Evolutionary conservation across 164 flowering plant species (phyloP), one percentile per base, ranked within the genome.

Genomic region (Vitis cinerea): DNA sequence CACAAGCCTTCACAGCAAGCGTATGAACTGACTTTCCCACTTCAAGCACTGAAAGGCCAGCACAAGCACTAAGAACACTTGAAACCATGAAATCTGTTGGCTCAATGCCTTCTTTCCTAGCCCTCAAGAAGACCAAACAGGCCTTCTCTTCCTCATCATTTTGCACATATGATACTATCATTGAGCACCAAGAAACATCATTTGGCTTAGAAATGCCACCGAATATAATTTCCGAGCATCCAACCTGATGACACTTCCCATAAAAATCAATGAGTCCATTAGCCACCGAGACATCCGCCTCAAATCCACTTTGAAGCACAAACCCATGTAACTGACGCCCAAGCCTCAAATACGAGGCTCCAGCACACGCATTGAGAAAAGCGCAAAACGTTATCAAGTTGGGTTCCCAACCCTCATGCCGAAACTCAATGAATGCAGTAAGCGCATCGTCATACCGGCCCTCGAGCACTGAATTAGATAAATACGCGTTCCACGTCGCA

Each of bases 201-300:
- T 89, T 92, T 37, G 75, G 77, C 47, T 48, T 19, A 17, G 6
- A 57, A 57, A 84, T 83, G 44, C 65, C 77, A 59, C 51, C 47
- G 77, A 92, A 94, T 64, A 90, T 86, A 75, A 69, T 62, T 65
- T 82, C 86, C 1, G 89, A 80, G 0, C 66, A 82, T 10, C 54
- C 74, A 52, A 87, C 71, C 62, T 83, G 72, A 65, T 65, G 50
- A 70, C 97, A 92, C 75, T 92, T 94, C 16, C 98, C 98, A 67
- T 94, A 94, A 77, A 94, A 94, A 73, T 92, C 93, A 60, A 90
- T 71, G 53, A 94, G 77, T 66, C 97, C 97, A 74, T 90, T 94
- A 1, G 70, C 71, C 44, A 94, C 88, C 0, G 90, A 78, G 8
- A 89, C 84, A 53, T 89, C 81, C 51, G 8, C 47, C n/a, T 74